Percentiles rank a stretch among this genome's conserved stretches.
Evolutionary conservation across 371 early-diverging fungal genomes (phyloP).

Genomic region (Cokeromyces recurvatus): DNA sequence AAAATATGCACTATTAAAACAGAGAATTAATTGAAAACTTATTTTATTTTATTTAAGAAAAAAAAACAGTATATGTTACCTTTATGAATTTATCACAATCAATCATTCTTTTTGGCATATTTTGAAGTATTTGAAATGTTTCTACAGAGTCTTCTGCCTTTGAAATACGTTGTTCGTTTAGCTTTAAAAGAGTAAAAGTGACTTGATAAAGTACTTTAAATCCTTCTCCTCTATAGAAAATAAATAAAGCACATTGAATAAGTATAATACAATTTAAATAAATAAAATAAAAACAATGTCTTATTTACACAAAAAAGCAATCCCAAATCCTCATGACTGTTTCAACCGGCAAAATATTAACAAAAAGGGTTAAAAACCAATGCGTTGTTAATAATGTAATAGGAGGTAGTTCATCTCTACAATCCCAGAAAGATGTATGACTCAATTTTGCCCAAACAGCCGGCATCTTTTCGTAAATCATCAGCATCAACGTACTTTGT

Average conservation of each 20-base stretch:
- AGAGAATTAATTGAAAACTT: background rate
- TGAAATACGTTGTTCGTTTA: slow-evolving; percentile 63
- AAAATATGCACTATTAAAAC: slow-evolving; percentile 7
- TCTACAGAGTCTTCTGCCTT: slow-evolving; percentile 61
- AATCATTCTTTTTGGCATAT: slow-evolving; percentile 61
- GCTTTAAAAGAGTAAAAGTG: slow-evolving; percentile 69
- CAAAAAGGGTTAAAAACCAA: slow-evolving; percentile 82
- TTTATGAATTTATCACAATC: slow-evolving; percentile 72
- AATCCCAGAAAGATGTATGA: slow-evolving; percentile 50
- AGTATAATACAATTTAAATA: background rate
- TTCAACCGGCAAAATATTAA: slow-evolving; percentile 76
- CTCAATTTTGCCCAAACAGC: slow-evolving; percentile 52
- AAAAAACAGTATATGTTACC: slow-evolving; percentile 24
- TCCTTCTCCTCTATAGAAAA: slow-evolving; percentile 52
- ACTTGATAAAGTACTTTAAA: slow-evolving; percentile 74
- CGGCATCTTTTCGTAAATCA: slow-evolving; percentile 58
- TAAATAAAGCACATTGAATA: too few relatives aligned
- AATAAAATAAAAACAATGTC: background rate
- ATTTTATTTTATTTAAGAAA: background rate
- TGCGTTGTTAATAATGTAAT: slow-evolving; percentile 75
- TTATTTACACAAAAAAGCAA: slow-evolving; percentile 63
- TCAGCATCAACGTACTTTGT: slow-evolving; percentile 68
- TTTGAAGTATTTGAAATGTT: slow-evolving; percentile 57
- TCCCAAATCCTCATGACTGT: slow-evolving; percentile 81
- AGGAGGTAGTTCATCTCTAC: slow-evolving; percentile 54